These are phyloP conservation scores for Botrytis fabae DNA, from an alignment of 2,329 filamentous ascomycete genomes.

Conservation along the genomic window DNA sequence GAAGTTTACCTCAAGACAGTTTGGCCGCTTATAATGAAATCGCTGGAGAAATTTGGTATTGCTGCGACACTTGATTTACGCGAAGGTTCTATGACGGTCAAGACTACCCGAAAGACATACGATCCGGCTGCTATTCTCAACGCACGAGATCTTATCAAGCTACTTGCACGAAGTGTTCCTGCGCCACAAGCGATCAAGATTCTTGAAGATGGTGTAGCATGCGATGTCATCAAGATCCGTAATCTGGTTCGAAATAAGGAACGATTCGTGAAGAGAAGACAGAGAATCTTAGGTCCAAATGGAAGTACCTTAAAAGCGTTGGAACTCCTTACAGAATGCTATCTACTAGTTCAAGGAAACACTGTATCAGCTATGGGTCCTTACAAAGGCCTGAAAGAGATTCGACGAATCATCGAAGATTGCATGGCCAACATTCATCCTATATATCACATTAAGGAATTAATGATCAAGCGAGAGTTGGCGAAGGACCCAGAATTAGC, in stretches of 20 bases:
- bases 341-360: conserved; percentile 95
- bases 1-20: conserved; percentile 90
- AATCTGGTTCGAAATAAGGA: conserved; percentile 91
- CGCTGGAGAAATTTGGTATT: conserved; percentile 84
- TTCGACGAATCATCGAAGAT: conserved; percentile 85
- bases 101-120: conserved; percentile 87
- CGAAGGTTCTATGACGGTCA: conserved; percentile 94
- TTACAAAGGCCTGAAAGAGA: conserved; percentile 90
- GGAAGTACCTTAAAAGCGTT: conserved; percentile 93
- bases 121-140: conserved; percentile 93
- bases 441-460: conserved; percentile 89
- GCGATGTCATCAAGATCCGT: conserved; percentile 94
- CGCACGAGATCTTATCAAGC: conserved; percentile 89
- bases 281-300: conserved; percentile 87
- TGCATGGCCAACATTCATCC: conserved; percentile 94
- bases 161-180: conserved; percentile 87
- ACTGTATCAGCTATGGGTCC: conserved; percentile 90
- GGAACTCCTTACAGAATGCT: conserved; percentile 86
- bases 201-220: conserved; percentile 85
- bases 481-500: conserved; percentile 85
- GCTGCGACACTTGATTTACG: conserved; percentile 91
- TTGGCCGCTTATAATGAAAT: conserved; percentile 87
- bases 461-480: conserved; percentile 92
- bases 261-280: conserved; percentile 89
- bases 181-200: conserved; percentile 93